Evolutionary conservation across 2,329 filamentous ascomycete species (phyloP).

Genomic region (Curvularia verruculosa): DNA sequence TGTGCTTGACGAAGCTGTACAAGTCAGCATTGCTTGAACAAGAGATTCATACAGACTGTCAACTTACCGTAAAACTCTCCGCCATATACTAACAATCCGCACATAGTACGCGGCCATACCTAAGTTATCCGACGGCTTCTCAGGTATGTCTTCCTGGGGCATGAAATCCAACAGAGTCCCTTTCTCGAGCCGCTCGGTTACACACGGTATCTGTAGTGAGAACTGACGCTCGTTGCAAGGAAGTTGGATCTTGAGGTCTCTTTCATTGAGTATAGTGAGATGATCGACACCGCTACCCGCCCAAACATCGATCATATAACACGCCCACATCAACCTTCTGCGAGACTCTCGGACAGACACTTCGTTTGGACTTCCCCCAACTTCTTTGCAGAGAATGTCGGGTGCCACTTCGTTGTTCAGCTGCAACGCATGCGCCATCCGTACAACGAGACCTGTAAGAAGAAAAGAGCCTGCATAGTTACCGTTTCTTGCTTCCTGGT

Average conservation of each 20-base stretch:
- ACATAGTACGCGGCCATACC: constrained; percentile 44
- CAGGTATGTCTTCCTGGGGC: constrained; percentile 31
- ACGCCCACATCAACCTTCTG: constrained; percentile 45
- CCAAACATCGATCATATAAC: constrained; percentile 46
- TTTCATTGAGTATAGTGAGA: constrained; percentile 42
- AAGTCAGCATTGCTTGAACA: background rate
- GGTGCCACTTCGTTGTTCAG: constrained; percentile 39
- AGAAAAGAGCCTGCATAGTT: constrained; percentile 43
- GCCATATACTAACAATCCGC: constrained; percentile 42
- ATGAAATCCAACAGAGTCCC: constrained; percentile 36
- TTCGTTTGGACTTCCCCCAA: constrained; percentile 36
- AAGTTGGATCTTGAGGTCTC: constrained; percentile 42
- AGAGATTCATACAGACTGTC: background rate
- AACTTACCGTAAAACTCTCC: constrained; percentile 37
- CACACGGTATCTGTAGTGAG: constrained; percentile 37
- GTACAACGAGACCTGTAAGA: constrained; percentile 40
- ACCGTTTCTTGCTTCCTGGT: constrained; percentile 40
- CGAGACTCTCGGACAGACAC: constrained; percentile 38
- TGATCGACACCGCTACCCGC: constrained; percentile 44
- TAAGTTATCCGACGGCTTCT: constrained; percentile 39
- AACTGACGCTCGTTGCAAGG: constrained; percentile 45
- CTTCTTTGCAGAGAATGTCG: constrained; percentile 37
- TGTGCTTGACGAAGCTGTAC: constrained; percentile 38
- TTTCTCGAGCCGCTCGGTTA: constrained; percentile 37
- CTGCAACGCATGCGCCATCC: constrained; percentile 43